Conservation (phyloP, 83 land plant species). For the Thuja plicata region DNA sequence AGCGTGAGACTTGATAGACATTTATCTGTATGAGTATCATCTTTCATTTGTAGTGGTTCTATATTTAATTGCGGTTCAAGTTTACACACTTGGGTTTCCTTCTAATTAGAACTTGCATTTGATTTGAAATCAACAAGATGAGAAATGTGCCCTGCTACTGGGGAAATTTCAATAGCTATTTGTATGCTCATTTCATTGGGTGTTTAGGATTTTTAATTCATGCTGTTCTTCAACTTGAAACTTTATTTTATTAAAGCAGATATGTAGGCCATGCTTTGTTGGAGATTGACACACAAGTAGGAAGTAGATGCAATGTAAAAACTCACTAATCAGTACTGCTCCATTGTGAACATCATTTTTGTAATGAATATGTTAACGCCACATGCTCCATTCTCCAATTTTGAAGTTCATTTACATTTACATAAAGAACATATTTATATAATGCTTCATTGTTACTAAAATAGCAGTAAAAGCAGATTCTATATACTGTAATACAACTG, state of each 20-base stretch:
- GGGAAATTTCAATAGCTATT: not conserved
- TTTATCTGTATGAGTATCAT: not conserved
- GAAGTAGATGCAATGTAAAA: not conserved
- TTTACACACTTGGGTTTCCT: not conserved
- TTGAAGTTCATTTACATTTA: not conserved
- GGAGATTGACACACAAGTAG: not conserved
- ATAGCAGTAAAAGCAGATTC: not conserved
- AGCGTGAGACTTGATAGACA: constrained; percentile 31
- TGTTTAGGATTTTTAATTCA: not conserved
- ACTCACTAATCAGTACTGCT: too few species aligned
- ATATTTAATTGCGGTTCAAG: not conserved
- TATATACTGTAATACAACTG: not conserved
- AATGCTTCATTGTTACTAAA: too few species aligned
- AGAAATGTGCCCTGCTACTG: not conserved
- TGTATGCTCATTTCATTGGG: not conserved
- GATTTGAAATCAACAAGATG: not conserved
- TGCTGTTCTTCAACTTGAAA: not conserved
- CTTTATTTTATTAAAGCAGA: not conserved
- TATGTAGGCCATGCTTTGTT: not conserved
- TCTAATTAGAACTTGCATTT: not conserved
- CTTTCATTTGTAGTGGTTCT: not conserved
- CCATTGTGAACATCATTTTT: not conserved
- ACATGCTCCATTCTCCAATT: too few species aligned
- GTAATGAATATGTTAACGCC: not conserved
- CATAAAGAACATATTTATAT: not conserved